Evolutionary conservation across 768 basidiomycete species (phyloP), one percentile per base, ranked within the genome.

Genomic region (Lactarius evosmus): DNA sequence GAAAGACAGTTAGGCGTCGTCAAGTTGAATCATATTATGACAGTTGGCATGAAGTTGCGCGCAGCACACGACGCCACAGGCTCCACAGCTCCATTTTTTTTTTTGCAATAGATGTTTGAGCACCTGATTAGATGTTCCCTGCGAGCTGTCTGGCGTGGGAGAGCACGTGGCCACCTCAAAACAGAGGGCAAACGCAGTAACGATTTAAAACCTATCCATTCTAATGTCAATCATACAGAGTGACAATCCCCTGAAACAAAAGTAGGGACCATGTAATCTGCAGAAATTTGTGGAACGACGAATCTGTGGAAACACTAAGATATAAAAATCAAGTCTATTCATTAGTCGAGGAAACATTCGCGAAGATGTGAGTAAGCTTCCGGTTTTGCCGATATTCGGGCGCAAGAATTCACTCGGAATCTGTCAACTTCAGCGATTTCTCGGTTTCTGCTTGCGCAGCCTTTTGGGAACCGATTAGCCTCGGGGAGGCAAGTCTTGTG

Each of bases 391-490:
- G 16, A 54, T 52, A 25, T 19, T 55, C 56, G n/a, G 44, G 14
- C 22, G 34, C 27, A n/a, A 14, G 11, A 34, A 40, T 56, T 64
- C 19, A 55, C 38, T 25, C 14, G 14, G 62, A 40, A 50, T 16
- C 32, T 14, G 33, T 41, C 29, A 36, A 59, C 19, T 34, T 54
- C 14, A 64, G 17, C 29, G 22, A 19, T 4, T 32, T 56, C 44
- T 64, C 63, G 16, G 53, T n/a, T 19, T 33, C 36, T 12, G 36
- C 58, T 30, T 56, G 52, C 16, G 58, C 63, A 19, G 46, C 29
- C 63, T 64, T 38, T 29, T 1, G 34, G 9, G 54, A 30, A 32
- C 36, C 5, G 16, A 41, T 64, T 53, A 64, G 34, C 53, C 1
- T 11, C 19, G 25, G 27, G 22, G 27, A 29, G 4, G 29, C 22